Evolutionary conservation across 495 filamentous ascomycete species (phyloP), one percentile per base, ranked within the genome.

Genomic region (Xylaria longipes): DNA sequence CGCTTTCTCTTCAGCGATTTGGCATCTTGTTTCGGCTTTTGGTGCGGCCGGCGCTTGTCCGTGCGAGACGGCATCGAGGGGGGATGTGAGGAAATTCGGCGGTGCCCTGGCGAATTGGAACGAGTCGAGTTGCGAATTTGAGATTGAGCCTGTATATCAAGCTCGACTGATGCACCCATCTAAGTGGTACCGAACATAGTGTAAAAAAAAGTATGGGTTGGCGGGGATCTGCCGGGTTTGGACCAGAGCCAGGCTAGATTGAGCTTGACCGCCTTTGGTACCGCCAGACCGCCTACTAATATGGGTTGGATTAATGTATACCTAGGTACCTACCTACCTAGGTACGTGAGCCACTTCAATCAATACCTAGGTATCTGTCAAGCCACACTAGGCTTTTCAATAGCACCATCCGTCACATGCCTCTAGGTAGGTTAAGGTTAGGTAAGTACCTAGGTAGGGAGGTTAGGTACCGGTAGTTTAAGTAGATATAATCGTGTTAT

Each of bases 1-100:
- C 82, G 68, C 74, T 85, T 84, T 67, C 82, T 80, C 78, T 85
- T 85, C 12, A 85, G 72, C 20, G 81, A 75, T 68, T 77, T 79
- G 5, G 76, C 43, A 54, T 83, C 82, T 22, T 77, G 65, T 37
- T 83, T 83, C 3, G 71, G 70, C 11, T 76, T 75, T 25, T 66
- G 67, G 27, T 76, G 64, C 69, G 79, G 79, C 27, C 72, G 46
- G 35, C 50, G 69, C 69, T 60, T 71, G 27, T 71, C 69, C 46
- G 69, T 39, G 52, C 50, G 48, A 39, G 69, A 33, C n/a, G 69
- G 69, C 69, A 71, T 71, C 41, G 62, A 37, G 52, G 43, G 68
- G 57, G 29, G 17, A 50, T 50, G 27, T 41, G 8, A 33, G 46
- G 27, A 22, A 17, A 37, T 58, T n/a, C 31, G 14, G 33, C 35